Conservation (phyloP, 176 grass and related monocot genomes). For the Oryza rufipogon region DNA sequence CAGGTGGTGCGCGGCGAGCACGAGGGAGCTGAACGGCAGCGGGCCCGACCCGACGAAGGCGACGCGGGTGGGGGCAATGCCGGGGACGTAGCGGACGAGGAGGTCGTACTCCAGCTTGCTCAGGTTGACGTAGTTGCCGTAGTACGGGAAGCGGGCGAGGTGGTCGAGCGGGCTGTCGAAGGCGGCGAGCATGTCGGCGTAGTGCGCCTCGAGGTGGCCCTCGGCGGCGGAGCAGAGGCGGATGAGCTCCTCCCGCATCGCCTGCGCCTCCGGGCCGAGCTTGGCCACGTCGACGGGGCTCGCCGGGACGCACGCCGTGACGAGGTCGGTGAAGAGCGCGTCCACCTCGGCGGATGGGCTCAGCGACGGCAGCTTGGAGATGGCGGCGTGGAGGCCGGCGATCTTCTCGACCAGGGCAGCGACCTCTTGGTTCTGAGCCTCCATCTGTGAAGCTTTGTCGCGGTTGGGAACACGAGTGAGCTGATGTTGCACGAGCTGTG, state of each 20-base stretch:
- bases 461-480: background rate
- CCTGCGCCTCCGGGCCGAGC: conserved; percentile 47
- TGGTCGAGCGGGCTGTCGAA: conserved; percentile 82
- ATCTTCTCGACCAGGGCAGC: conserved; percentile 60
- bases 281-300: conserved; percentile 65
- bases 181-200: conserved; percentile 61
- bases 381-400: conserved; percentile 44
- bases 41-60: conserved; percentile 75
- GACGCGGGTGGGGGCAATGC: conserved; percentile 28
- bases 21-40: conserved; percentile 60
- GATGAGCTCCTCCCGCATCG: conserved; percentile 65
- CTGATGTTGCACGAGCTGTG: background rate
- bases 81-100: conserved; percentile 44
- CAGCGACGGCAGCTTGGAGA: conserved; percentile 59
- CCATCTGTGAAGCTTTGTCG: conserved; percentile 38
- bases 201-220: conserved; percentile 72
- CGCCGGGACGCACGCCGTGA: conserved; percentile 65
- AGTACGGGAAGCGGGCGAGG: conserved; percentile 71
- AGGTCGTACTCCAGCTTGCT: conserved; percentile 75
- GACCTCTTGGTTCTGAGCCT: conserved; percentile 42
- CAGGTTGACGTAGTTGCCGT: conserved; percentile 79
- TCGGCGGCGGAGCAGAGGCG: conserved; percentile 68
- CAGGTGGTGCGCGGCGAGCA: conserved; percentile 57
- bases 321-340: conserved; percentile 75
- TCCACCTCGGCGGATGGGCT: conserved; percentile 59